Conservation (phyloP, 2,329 filamentous ascomycete species). For the Fusarium hostae region DNA sequence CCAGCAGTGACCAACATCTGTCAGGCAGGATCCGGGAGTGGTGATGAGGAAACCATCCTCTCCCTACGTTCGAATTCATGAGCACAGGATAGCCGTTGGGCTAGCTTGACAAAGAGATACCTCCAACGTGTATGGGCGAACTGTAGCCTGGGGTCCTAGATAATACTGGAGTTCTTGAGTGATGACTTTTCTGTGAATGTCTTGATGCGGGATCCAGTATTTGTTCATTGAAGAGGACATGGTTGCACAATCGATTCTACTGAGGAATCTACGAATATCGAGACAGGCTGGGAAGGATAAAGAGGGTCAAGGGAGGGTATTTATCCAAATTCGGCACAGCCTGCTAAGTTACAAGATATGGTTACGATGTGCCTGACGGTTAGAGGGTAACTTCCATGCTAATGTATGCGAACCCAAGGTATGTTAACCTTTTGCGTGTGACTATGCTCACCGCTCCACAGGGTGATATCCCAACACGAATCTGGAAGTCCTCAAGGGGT, state of each 20-base stretch:
- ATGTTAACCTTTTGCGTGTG: slow-evolving; percentile 41
- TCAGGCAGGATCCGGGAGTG: slow-evolving; percentile 67
- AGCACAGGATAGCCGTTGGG: slow-evolving; percentile 32
- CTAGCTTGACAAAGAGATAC: slow-evolving; percentile 52
- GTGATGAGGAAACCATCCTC: slow-evolving; percentile 71
- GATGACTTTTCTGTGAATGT: slow-evolving; percentile 71
- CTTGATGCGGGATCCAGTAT: slow-evolving; percentile 70
- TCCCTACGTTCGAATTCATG: slow-evolving; percentile 55
- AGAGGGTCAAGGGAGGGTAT: slow-evolving; percentile 39
- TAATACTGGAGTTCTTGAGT: slow-evolving; percentile 68
- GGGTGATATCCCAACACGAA: slow-evolving; percentile 33
- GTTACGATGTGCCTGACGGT: slow-evolving; percentile 37
- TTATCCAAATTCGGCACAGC: slow-evolving; percentile 39
- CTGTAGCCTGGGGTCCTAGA: slow-evolving; percentile 67
- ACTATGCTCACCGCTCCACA: slow-evolving; percentile 45
- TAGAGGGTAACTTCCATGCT: slow-evolving; percentile 38
- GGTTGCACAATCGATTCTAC: slow-evolving; percentile 26
- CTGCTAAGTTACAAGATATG: slow-evolving; percentile 29
- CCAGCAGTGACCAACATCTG: slow-evolving; percentile 61
- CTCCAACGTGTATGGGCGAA: slow-evolving; percentile 66
- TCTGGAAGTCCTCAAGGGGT: slow-evolving; percentile 37
- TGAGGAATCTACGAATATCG: slow-evolving; percentile 14
- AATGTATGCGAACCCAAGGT: slow-evolving; percentile 43
- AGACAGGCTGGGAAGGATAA: slow-evolving; percentile 25
- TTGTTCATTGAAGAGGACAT: slow-evolving; percentile 59